A percentile compares a stretch with the other conserved stretches of the same genome.
phyloP scores from a whole-genome alignment of 139 green algal species.

The Closterium sp. region DNA sequence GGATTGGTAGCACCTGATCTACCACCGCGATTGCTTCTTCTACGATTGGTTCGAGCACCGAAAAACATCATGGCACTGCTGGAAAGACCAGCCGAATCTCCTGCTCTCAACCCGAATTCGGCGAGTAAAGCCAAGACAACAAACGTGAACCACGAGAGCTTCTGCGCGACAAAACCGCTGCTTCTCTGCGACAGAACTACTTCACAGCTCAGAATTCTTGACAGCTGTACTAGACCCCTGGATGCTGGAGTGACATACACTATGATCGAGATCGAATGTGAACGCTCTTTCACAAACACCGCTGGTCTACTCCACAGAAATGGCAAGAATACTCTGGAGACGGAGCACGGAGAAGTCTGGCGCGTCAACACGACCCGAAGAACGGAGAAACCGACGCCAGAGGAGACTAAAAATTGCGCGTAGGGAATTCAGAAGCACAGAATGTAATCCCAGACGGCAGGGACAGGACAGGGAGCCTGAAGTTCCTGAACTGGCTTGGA shows the following conservation, averaged over 20 bases:
- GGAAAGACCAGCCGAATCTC: neutral
- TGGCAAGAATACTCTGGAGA: no score
- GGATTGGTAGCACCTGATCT: neutral
- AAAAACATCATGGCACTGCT: neutral
- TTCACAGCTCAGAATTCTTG: no score
- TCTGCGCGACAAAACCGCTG: neutral
- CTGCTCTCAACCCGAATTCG: neutral
- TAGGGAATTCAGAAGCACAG: neutral
- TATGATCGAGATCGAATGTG: neutral
- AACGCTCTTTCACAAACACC: no score
- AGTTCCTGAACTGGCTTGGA: no score
- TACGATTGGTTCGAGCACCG: neutral
- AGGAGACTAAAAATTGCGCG: neutral
- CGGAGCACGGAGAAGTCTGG: neutral
- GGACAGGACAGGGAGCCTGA: no score
- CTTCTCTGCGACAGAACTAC: neutral
- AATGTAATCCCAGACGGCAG: no score
- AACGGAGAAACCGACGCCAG: neutral
- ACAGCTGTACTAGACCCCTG: neutral
- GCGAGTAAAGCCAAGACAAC: neutral
- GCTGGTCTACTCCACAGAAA: no score
- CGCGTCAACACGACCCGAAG: no score
- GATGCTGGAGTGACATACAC: neutral
- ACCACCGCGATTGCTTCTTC: neutral
- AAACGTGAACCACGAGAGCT: neutral